Conservation (phyloP, 2,329 filamentous ascomycete genomes). For the Aurifilum marmelostoma region DNA sequence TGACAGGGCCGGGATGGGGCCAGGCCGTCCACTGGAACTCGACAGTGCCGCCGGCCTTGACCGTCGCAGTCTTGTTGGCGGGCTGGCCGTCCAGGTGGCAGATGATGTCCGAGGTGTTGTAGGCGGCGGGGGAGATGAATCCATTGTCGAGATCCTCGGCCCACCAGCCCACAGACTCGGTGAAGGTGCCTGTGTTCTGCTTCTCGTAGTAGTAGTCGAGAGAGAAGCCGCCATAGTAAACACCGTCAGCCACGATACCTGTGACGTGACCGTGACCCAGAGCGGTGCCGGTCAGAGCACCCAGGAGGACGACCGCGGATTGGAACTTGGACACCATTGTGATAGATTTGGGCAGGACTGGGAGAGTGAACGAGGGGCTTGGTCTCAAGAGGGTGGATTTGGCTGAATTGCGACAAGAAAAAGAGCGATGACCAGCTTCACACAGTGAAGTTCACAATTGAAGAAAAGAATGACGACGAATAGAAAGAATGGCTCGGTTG, state of each 20-base stretch:
- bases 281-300: conserved; percentile 14
- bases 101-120: conserved; percentile 27
- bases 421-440: conserved; percentile 18
- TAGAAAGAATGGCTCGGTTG: conserved; percentile 16
- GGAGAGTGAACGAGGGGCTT: too few species aligned
- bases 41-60: conserved; percentile 30
- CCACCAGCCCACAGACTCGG: conserved; percentile 37
- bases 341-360: too few species aligned
- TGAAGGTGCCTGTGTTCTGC: conserved; percentile 34
- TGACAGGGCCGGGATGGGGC: conserved; percentile 38
- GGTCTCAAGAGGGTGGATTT: not conserved
- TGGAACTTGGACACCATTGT: conserved; percentile 18
- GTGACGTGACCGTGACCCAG: conserved; percentile 24
- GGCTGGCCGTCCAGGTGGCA: conserved; percentile 20
- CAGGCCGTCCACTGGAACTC: conserved; percentile 36
- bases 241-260: conserved; percentile 22
- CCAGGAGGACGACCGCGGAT: conserved; percentile 9
- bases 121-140: conserved; percentile 19
- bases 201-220: conserved; percentile 34
- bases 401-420: not conserved
- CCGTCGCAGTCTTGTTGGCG: conserved; percentile 24
- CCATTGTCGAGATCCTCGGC: conserved; percentile 36
- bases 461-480: conserved; percentile 6
- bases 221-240: conserved; percentile 24
- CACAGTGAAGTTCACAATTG: conserved; percentile 16